A percentile compares a stretch with the other conserved stretches of the same genome.
These are phyloP conservation scores for Botrytis pseudocinerea DNA, from an alignment of 2,329 filamentous ascomycete genomes.

Conservation along the genomic window DNA sequence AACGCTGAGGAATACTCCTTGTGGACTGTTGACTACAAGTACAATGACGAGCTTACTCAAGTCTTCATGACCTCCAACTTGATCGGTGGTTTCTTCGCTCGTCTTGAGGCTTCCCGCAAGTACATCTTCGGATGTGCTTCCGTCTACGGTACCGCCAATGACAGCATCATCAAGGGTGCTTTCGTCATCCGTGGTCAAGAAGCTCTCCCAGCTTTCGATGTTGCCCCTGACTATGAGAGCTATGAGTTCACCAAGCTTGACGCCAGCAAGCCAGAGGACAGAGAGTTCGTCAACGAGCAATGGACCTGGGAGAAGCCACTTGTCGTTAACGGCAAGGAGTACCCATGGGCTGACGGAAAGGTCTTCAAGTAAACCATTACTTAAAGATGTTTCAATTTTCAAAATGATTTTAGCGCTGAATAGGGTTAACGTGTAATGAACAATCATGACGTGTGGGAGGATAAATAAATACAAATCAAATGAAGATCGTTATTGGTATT, in stretches of 20 bases:
- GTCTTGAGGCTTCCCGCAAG: conserved; percentile 97
- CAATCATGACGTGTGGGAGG: conserved; percentile 23
- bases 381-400: conserved; percentile 25
- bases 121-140: conserved; percentile 90
- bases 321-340: conserved; percentile 80
- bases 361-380: conserved; percentile 85
- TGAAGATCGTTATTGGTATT: conserved; percentile 33
- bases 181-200: conserved; percentile 96
- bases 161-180: conserved; percentile 88
- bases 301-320: conserved; percentile 93
- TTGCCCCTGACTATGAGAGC: conserved; percentile 95
- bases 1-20: conserved; percentile 95
- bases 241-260: conserved; percentile 98
- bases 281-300: conserved; percentile 78
- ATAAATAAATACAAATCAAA: conserved; percentile 19
- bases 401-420: conserved; percentile 31
- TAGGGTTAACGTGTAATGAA: conserved; percentile 25
- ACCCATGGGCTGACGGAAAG: conserved; percentile 87
- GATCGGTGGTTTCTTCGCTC: conserved; percentile 95
- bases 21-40: conserved; percentile 96
- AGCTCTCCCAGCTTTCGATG: conserved; percentile 81
- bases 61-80: conserved; percentile 99
- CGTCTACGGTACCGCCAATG: conserved; percentile 86
- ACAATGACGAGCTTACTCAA: conserved; percentile 95
- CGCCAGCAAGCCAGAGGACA: conserved; percentile 79